phyloP scores from a whole-genome alignment of 441 rosid genomes.

The Lepidium campestre region DNA sequence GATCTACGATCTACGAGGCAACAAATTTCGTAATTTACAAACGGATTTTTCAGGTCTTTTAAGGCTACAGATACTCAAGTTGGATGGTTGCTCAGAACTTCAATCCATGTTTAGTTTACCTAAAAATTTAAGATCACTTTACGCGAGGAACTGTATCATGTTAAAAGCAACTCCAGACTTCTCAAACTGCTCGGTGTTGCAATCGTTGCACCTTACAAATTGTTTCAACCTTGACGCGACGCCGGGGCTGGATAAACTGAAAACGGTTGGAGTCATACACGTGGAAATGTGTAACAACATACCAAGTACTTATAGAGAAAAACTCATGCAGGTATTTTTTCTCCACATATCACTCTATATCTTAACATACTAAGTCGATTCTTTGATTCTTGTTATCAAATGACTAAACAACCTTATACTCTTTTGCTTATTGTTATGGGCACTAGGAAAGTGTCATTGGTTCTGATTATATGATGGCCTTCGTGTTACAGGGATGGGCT shows the following conservation, averaged over 20 bases:
- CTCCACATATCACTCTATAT: background rate
- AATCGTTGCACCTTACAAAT: background rate
- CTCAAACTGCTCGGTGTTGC: background rate
- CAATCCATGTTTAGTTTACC: constrained; percentile 13
- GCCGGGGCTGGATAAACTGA: constrained; percentile 5
- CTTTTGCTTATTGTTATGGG: background rate
- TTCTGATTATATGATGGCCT: background rate
- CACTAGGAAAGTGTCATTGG: background rate
- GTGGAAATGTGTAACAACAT: constrained; percentile 14
- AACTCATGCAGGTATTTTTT: background rate
- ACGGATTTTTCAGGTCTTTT: background rate
- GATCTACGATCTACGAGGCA: background rate
- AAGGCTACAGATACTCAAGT: background rate
- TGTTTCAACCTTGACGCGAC: background rate
- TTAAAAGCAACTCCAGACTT: constrained; percentile 17
- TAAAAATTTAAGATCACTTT: background rate
- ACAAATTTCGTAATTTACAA: background rate
- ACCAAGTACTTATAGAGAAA: background rate
- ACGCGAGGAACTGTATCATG: background rate
- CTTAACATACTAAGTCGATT: background rate
- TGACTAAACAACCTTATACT: background rate
- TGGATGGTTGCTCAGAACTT: constrained; percentile 14
- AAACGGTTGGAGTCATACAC: constrained; percentile 5
- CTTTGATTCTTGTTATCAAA: background rate
- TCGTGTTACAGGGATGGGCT: background rate